Evolutionary conservation across 1,139 yeast species (phyloP), one percentile per base, ranked within the genome.

Genomic region (Sugiyamaella neomexicana): DNA sequence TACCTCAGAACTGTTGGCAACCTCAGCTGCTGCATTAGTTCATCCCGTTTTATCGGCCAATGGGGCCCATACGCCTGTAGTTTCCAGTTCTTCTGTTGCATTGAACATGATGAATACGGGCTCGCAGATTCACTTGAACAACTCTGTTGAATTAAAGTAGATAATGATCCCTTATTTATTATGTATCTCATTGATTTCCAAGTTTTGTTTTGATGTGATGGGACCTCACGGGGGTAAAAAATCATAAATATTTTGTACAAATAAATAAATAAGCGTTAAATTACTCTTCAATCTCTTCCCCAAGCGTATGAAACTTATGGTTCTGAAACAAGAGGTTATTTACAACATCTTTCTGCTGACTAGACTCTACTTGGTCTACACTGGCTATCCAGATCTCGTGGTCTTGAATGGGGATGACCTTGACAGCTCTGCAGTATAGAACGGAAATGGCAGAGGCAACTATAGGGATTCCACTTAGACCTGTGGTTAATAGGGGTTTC

Each of bases 301-400:
- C 68, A 1, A 66, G 57, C 9, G 39, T 13, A 45, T 64, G 67
- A 42, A 68, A 68, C 23, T 54, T 55, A n/a, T 64, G 61, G 41
- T 64, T 61, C 44, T 63, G 67, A 41, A 67, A 68, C 17, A 66
- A 55, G 52, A 68, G 56, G 36, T 60, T 62, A 3, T 59, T 56
- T 1, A 41, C 56, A 1, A 52, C 38, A 42, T 52, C 47, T 16
- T 43, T 43, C 10, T 12, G 25, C 16, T 50, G 54, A 48, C 40
- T 46, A 47, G 32, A 41, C 43, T 62, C 66, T 10, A 70, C 65
- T 1, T 71, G 67, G 31, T 69, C 67, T 5, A 72, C 72, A 42
- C 69, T 68, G 2, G 87, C 95, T 2, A 88, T 82, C 96, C 97
- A 89, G 1, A 90, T 83, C 67, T 89, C 96, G 68, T 90, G 97